Evolutionary conservation across 2,329 filamentous ascomycete genomes (phyloP).

Genomic region (Lithohypha guttulata): DNA sequence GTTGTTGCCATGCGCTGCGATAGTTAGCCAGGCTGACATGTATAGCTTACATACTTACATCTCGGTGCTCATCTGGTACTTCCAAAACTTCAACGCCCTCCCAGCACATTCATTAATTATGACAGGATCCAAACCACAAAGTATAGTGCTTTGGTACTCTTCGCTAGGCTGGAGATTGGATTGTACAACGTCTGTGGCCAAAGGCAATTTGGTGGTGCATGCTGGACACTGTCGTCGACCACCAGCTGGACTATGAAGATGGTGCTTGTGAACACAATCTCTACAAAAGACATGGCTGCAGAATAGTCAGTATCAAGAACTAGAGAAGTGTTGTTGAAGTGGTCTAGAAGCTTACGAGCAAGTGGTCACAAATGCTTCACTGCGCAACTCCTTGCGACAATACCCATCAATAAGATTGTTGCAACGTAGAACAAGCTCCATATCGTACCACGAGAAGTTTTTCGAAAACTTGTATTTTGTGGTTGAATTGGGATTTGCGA

Average conservation of each 20-base stretch:
- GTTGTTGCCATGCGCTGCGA: slow-evolving; percentile 62
- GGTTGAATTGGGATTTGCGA: no score
- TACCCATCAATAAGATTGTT: slow-evolving; percentile 53
- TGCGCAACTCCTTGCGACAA: slow-evolving; percentile 58
- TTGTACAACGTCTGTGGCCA: slow-evolving; percentile 63
- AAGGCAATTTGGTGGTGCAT: slow-evolving; percentile 57
- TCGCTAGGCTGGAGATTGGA: slow-evolving; percentile 67
- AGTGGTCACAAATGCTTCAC: slow-evolving; percentile 72
- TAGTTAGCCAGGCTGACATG: neutral
- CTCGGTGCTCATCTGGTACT: slow-evolving; percentile 74
- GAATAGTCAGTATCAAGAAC: slow-evolving; percentile 11
- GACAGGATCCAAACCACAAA: slow-evolving; percentile 71
- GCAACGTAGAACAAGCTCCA: slow-evolving; percentile 48
- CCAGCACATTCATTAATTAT: slow-evolving; percentile 80
- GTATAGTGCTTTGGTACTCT: slow-evolving; percentile 77
- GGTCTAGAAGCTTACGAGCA: slow-evolving; percentile 67
- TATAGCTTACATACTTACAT: slow-evolving; percentile 44
- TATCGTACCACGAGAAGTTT: neutral
- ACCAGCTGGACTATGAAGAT: slow-evolving; percentile 47
- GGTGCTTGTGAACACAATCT: slow-evolving; percentile 56
- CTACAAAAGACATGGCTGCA: slow-evolving; percentile 75
- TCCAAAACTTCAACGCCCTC: slow-evolving; percentile 71
- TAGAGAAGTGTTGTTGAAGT: neutral
- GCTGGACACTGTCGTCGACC: slow-evolving; percentile 59
- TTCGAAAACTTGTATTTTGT: no score